These are phyloP conservation scores for Cryptomeria japonica DNA, from an alignment of 75 land plant genomes.

Conservation along the genomic window DNA sequence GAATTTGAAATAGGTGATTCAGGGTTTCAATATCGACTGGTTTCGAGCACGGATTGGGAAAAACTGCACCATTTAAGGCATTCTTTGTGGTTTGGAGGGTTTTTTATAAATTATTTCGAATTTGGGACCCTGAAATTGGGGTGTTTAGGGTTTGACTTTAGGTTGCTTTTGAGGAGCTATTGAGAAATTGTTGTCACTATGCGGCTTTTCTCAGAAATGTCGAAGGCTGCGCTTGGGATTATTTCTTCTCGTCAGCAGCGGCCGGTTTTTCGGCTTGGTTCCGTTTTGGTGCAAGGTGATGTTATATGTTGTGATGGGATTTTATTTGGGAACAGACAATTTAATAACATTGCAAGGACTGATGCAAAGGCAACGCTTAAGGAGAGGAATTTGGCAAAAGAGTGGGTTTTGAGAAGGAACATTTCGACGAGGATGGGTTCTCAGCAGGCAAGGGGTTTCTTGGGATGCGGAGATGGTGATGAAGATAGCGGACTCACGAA, in stretches of 20 bases:
- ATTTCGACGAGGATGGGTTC: background rate
- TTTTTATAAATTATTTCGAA: background rate
- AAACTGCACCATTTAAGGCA: background rate
- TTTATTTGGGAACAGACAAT: background rate
- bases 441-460: conserved; percentile 52
- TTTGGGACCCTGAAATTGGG: background rate
- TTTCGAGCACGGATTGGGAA: background rate
- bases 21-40: background rate
- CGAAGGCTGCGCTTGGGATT: background rate
- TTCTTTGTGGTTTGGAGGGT: background rate
- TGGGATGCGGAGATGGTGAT: conserved; percentile 81
- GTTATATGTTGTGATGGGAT: background rate
- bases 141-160: background rate
- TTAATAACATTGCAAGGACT: background rate
- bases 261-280: background rate
- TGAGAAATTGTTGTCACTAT: background rate
- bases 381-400: background rate
- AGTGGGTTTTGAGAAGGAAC: background rate
- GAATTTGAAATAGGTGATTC: background rate
- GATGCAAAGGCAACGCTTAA: background rate
- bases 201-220: background rate
- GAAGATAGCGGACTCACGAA: conserved; percentile 61
- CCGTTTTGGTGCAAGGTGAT: background rate
- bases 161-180: background rate
- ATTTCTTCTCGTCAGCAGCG: background rate